Base-by-base conservation (phyloP, 495 filamentous ascomycete species). In the Podospora conica region DNA sequence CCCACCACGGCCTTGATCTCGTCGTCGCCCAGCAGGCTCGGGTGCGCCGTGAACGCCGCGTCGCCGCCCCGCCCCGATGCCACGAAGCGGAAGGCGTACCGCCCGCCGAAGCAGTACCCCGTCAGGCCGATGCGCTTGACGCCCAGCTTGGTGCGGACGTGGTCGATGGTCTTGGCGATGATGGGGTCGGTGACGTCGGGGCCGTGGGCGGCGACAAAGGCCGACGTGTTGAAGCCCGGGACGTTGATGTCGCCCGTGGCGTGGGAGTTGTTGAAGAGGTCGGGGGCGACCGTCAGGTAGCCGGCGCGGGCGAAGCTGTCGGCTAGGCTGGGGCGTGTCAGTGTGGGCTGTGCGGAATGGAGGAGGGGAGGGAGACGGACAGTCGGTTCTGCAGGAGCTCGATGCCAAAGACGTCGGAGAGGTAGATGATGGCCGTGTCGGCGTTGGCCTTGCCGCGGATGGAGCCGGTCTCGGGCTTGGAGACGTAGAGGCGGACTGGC, bases 261-360 rank as follows among this genome's bases (percentile, higher is more conserved):
- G 6, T 78, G 78, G 63, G 88, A 83, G 63, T 88, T 89, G 33
- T 83, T 74, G 80, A 92, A 90, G 63, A 93, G 80, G 72, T 95
- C 91, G 15, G 91, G 91, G 65, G 90, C 83, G 23, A 91, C 76
- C 63, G 86, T 86, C 33, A 91, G 81, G 77, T 91, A 93, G 58
- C 91, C 91, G 63, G 88, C 88, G 69, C 84, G 83, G 61, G 91
- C 91, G 73, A 86, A 91, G 73, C 86, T 85, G 76, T 94, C 91
- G 66, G 88, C 89, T 31, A 93, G 81, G 31, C 81, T 25, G 56
- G 55, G 20, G 22, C 25, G 25, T 12, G 60, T 64, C 25, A 60
- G 27, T 10, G 27, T 10, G 8, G 15, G 55, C 28, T 28, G 27
- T 22, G 11, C 53, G 27, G n/a, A 18, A 27, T 54, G 29, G 21